Evolutionary conservation across 345 rosid species (phyloP), one percentile per base, ranked within the genome.

Genomic region (Draba incana): DNA sequence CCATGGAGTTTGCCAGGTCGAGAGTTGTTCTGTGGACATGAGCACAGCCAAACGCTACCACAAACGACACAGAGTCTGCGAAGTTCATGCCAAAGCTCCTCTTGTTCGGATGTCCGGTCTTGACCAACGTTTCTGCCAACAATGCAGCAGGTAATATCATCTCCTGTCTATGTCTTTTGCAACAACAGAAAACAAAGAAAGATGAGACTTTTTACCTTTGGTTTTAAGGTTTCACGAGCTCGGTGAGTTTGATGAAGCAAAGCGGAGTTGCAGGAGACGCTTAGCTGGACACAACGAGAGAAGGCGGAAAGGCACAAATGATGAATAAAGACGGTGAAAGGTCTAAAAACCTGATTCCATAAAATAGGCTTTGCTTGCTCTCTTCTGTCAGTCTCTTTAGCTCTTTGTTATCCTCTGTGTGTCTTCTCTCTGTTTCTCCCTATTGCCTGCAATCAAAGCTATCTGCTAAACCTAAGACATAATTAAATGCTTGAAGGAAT

Each of bases 81-180:
- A 94, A 74, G 38, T 48, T 74, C 99, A 94, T 39, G 89, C 99
- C 75, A 94, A 86, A 78, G 86, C 91, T 62, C 27, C 91, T 3
- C 52, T 51, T 15, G 97, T 82, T 39, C 72, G 49, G 53, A 81
- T 94, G 58, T 79, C 72, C 24, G 97, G 91, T 43, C 69, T 74
- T 56, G 86, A 78, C 6, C 88, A 87, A 74, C 94, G 99, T 62
- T 94, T 94, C 69, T 94, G 99, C 81, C 99, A 94, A 77, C 99
- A 91, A 89, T 94, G 99, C 75, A 94, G 99, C 97, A 91, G 92
- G 99, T 83, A n/a, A n/a, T 5, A 9, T 8, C 24, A 10, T 15
- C 30, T 20, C 0, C 30, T 33, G 8, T 28, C 25, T 35, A 12
- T 23, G 45, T 13, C 57, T 56, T 27, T 16, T 52, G 6, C 56